Evolutionary conservation across 2,329 filamentous ascomycete genomes (phyloP).

Genomic region (Geosmithia morbida): DNA sequence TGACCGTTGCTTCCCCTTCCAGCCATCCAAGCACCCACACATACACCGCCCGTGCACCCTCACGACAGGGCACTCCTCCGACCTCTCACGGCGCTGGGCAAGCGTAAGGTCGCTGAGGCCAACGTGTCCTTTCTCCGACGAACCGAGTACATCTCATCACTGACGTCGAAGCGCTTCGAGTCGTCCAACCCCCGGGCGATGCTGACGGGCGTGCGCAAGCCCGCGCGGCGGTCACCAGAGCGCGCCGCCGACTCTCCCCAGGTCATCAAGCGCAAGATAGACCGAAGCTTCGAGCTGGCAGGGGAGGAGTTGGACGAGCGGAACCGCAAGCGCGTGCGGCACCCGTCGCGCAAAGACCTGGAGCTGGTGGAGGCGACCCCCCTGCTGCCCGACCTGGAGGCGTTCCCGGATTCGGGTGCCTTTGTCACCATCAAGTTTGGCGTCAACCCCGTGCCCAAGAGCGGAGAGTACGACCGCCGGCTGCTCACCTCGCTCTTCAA

Average conservation of each 20-base stretch:
- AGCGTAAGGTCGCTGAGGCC: conserved; percentile 60
- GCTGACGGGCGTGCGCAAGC: conserved; percentile 15
- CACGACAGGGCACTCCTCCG: conserved; percentile 74
- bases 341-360: conserved; percentile 43
- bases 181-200: conserved; percentile 6
- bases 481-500: conserved; percentile 47
- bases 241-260: conserved; percentile 46
- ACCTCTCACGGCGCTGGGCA: conserved; percentile 71
- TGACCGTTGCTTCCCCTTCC: background rate
- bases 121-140: conserved; percentile 87
- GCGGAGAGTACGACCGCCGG: conserved; percentile 40
- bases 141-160: conserved; percentile 82
- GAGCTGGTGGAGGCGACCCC: conserved; percentile 45
- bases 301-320: conserved; percentile 30
- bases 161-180: conserved; percentile 24
- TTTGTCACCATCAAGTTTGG: conserved; percentile 58
- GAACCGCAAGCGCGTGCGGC: conserved; percentile 37
- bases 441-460: conserved; percentile 43
- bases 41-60: conserved; percentile 60
- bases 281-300: conserved; percentile 43
- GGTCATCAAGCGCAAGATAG: conserved; percentile 54
- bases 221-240: conserved; percentile 35
- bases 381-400: conserved; percentile 49
- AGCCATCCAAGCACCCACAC: conserved; percentile 73
- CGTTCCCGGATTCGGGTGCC: conserved; percentile 55